Base-by-base conservation (phyloP, 495 filamentous ascomycete genomes). In the Penicillium turbatum region DNA sequence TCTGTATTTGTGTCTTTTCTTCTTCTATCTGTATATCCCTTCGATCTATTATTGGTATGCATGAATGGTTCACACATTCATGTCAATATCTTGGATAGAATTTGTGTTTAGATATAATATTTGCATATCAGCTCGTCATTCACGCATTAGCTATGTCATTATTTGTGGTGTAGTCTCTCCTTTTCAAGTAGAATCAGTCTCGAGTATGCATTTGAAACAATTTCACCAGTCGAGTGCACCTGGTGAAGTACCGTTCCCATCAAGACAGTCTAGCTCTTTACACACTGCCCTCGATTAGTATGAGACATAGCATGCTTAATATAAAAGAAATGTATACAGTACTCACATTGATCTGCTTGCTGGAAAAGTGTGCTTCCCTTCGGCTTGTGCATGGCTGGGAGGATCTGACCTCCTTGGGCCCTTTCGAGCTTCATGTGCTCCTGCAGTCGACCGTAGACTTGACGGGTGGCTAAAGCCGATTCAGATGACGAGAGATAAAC, bases 311-410 rank as follows among this genome's bases (percentile, higher is more conserved):
- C 15, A 10, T 1, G 21, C n/a, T n/a, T n/a, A n/a, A 24, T 24
- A 4, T 24, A 24, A 24, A 24, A n/a, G n/a, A 24, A 24, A 24
- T 24, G n/a, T 5, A 19, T 1, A 11, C 10, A 12, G 5, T 1
- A 64, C 70, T 57, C 24, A 73, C 70, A 40, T 37, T 73, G 62
- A 16, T 73, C 69, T 13, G 70, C 70, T 27, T 67, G 62, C 17
- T 70, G 62, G 43, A 70, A 73, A 19, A 58, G 57, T 1, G 54
- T 47, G 43, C 68, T 70, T 2, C 57, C 53, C 30, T 67, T 58
- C 1, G 67, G 69, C 19, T 72, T 56, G 45, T 60, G 61, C 57
- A 57, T 66, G 0, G 70, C 67, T 1, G 70, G 70, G 27, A 55
- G 53, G 39, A 73, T 61, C 32, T 55, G 62, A 30, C 40, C 24